Evolutionary conservation across 352 stramenopile genomes (phyloP).

Genomic region (Heterotrichella gracilis): DNA sequence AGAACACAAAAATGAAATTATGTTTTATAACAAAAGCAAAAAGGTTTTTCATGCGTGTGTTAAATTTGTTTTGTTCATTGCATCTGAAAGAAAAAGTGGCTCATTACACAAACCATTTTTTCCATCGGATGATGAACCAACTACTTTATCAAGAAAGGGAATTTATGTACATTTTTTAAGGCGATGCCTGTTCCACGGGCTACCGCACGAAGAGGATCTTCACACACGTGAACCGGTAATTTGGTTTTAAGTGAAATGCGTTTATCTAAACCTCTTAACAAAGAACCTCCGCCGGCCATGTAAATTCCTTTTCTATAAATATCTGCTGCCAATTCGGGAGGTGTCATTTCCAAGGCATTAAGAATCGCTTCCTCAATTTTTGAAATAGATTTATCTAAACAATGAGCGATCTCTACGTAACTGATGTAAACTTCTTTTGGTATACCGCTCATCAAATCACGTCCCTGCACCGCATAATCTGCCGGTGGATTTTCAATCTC

Average conservation of each 20-base stretch:
- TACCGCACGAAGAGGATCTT: background rate
- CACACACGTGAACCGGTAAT: background rate
- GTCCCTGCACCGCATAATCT: background rate
- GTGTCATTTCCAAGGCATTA: background rate
- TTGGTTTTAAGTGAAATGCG: background rate
- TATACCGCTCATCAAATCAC: background rate
- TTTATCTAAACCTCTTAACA: background rate
- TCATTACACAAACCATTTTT: too few species aligned
- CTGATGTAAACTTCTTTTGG: background rate
- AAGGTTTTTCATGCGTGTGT: background rate
- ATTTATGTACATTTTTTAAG: background rate
- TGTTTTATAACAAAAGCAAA: background rate
- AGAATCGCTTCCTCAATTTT: background rate
- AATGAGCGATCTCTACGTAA: background rate
- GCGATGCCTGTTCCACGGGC: background rate
- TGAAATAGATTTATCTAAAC: constrained; percentile 2
- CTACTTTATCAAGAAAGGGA: background rate
- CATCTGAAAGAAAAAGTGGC: too few species aligned
- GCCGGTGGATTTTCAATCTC: background rate
- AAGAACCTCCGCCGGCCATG: background rate
- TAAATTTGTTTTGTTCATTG: too few species aligned
- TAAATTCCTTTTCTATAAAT: background rate
- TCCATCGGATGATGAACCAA: too few species aligned
- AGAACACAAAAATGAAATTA: constrained; percentile 9
- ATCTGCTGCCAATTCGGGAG: background rate